Evolutionary conservation across 176 grass and related monocot genomes (phyloP), one percentile per base, ranked within the genome.

Genomic region (Bolboschoenus planiculmis): DNA sequence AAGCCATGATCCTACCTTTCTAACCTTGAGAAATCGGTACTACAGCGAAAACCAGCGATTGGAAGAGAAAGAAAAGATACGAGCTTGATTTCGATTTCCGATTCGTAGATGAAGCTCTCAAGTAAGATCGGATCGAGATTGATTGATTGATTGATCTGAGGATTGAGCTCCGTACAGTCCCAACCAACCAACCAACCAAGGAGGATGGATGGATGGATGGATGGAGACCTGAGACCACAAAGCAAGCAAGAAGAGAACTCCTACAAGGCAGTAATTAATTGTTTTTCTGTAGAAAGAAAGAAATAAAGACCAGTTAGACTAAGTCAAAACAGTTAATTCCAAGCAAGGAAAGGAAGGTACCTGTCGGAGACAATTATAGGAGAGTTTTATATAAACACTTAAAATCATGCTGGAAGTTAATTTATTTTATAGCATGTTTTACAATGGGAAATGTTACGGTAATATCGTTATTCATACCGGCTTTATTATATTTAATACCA

Each of bases 141-240:
- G 11, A 59, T 60, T 57, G n/a, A n/a, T n/a, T n/a, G n/a, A n/a
- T n/a, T 27, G 67, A 72, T 50, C 72, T 51, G 72, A 76, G 72
- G 24, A 3, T 47, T 29, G 43, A 30, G 24, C 44, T 76, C 14
- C 5, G 21, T 33, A 76, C 26, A 51, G 43, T 50, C 71, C 72
- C 42, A 14, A 47, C 39, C 39, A 21, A 10, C 7, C 53, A 57
- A 57, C 15, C 51, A 55, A 15, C 16, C 43, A 46, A 10, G n/a
- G n/a, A n/a, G n/a, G n/a, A n/a, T n/a, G n/a, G n/a, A n/a, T n/a
- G n/a, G n/a, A n/a, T n/a, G n/a, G n/a, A n/a, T 15, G 42, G 21
- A 44, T 39, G 6, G 40, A 72, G 67, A 46, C 67, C 65, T 70
- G 18, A 7, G 7, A 40, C 39, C 7, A 3, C 4, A 40, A 40